phyloP scores from a whole-genome alignment of 2,329 filamentous ascomycete genomes.

The Fusarium bulbicola region DNA sequence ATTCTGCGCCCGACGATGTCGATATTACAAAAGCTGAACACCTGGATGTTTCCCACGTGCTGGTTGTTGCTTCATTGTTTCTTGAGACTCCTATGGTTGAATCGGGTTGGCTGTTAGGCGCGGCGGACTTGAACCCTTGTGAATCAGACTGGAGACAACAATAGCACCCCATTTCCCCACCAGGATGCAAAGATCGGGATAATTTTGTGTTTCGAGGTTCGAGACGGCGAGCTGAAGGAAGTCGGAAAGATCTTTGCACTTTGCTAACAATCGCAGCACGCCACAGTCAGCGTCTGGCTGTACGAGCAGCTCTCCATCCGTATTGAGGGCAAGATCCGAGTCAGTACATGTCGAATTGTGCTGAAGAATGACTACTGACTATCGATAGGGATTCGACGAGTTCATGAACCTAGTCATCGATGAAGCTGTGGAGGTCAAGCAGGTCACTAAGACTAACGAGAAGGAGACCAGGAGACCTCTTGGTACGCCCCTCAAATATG shows the following conservation, averaged over 20 bases:
- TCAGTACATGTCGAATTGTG: slow-evolving; percentile 55
- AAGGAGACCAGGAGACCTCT: slow-evolving; percentile 81
- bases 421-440: slow-evolving; percentile 91
- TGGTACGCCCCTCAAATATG: slow-evolving; percentile 62
- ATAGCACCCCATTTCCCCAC: background rate
- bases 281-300: slow-evolving; percentile 92
- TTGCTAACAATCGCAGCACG: slow-evolving; percentile 62
- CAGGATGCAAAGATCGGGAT: background rate
- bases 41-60: background rate
- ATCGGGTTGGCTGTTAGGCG: background rate
- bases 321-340: slow-evolving; percentile 96
- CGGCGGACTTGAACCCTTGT: background rate
- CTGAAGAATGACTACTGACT: background rate
- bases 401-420: slow-evolving; percentile 99
- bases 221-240: background rate
- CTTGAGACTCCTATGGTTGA: background rate
- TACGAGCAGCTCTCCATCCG: slow-evolving; percentile 95
- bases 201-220: background rate
- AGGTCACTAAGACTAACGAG: slow-evolving; percentile 79
- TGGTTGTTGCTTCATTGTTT: background rate
- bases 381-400: slow-evolving; percentile 89
- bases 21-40: background rate
- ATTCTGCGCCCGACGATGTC: background rate
- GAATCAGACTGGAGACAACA: background rate
- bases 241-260: background rate